Evolutionary conservation across 164 flowering plant species (phyloP).

Genomic region (Houttuynia cordata): DNA sequence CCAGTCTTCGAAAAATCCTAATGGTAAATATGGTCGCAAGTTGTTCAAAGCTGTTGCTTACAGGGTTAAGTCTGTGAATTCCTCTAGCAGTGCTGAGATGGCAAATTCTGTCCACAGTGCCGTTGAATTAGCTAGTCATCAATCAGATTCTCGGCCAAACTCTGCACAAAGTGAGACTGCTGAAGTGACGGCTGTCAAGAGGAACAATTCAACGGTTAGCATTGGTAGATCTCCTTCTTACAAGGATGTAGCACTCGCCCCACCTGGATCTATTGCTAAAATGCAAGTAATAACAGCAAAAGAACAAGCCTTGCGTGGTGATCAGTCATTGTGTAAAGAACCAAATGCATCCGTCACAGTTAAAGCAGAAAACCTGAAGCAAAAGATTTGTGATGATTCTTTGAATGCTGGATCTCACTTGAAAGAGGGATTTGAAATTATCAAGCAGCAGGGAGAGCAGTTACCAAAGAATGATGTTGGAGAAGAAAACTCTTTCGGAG

Average conservation of each 20-base stretch:
- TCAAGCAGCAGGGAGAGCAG: constrained; percentile 18
- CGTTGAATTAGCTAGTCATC: constrained; percentile 17
- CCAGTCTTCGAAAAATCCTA: constrained; percentile 33
- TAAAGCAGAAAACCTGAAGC: constrained; percentile 12
- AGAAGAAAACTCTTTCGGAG: constrained; percentile 12
- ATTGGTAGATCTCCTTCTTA: constrained; percentile 94
- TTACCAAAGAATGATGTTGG: constrained; percentile 13
- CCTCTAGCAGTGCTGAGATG: constrained; percentile 30
- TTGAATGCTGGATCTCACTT: constrained; percentile 10
- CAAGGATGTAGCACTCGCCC: constrained; percentile 95
- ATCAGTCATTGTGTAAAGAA: constrained; percentile 18
- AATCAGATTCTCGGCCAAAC: constrained; percentile 20
- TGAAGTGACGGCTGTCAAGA: constrained; percentile 12
- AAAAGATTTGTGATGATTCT: constrained; percentile 12
- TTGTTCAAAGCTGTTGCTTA: constrained; percentile 68
- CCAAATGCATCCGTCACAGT: constrained; percentile 9
- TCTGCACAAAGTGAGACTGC: constrained; percentile 15
- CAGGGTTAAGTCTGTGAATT: constrained; percentile 70
- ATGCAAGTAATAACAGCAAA: constrained; percentile 35
- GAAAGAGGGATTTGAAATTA: constrained; percentile 14
- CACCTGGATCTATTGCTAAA: constrained; percentile 72
- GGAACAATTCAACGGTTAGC: constrained; percentile 36
- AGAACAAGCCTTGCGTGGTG: constrained; percentile 18
- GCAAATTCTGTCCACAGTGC: constrained; percentile 20
- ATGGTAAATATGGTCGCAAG: constrained; percentile 63